Base-by-base conservation (phyloP, 2,329 filamentous ascomycete genomes). In the Fusarium pseudonygamai region DNA sequence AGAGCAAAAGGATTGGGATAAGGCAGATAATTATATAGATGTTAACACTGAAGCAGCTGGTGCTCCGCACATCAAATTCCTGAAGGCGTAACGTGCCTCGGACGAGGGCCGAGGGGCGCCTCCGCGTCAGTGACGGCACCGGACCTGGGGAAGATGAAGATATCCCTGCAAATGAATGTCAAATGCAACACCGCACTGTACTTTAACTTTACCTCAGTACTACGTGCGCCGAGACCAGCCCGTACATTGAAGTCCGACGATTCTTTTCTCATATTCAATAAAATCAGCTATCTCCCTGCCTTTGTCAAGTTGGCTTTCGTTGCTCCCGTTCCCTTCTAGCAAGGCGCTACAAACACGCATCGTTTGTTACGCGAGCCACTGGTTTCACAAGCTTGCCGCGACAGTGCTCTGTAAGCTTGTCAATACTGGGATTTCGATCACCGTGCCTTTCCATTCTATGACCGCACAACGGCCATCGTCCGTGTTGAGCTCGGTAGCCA, bases 401-500 rank as follows among this genome's bases (percentile, higher is more conserved):
- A 30, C 22, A 24, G 30, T 28, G 10, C 8, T 36, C 34, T 36
- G 34, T 36, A 28, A 39, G 42, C 30, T 40, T n/a, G 30, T 26
- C 18, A 40, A 20, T 40, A 15, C 24, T 26, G 20, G 28, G 30
- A 32, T 14, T 46, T 28, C 42, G 34, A 58, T 52, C 56, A 12
- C 52, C 26, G 28, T 58, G 16, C 52, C 32, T 32, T 30, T 56
- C 30, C 24, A 53, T 26, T 47, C 28, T 15, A 47, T 45, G 36
- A 40, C 40, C 34, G 39, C 22, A 60, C 49, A 45, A 68, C 73
- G 75, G 75, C 61, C 73, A 76, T 76, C 67, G 73, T 77, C 75
- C 75, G 75, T 71, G 64, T 60, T 64, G 42, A 26, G 36, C 62
- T 82, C 80, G 81, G 81, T 78, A 80, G 69, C 76, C 74, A 77